Evolutionary conservation across 108 stramenopile genomes (phyloP), one percentile per base, ranked within the genome.

Genomic region (Skeletonema costatum): DNA sequence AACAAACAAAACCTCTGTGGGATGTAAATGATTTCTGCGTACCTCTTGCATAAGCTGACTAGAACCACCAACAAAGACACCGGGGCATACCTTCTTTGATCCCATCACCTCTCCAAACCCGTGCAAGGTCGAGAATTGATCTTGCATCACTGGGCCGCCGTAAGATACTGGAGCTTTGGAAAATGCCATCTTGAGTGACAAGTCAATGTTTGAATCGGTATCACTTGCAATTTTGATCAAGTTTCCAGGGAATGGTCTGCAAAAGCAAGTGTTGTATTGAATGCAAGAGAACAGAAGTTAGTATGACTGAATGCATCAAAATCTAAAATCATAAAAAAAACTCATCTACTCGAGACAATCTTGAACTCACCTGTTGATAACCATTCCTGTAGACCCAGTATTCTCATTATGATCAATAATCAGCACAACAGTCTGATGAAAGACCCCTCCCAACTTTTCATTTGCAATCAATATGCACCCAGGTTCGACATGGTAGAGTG

Each of bases 401-500:
- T 72, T 76, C 46, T 95, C 94, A 68, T 87, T 81, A 69, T 95
- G 94, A 36, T 95, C 92, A 67, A 96, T 90, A 53, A 96, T 88
- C 56, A 96, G 74, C 39, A 96, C 93, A 42, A 96, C 89, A 7
- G 95, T 93, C 76, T 93, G 95, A 78, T 89, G 90, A 75, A 96
- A 96, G 30, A 93, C 92, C 19, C 95, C 95, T 42, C 93, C 91
- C 16, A 96, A 74, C 68, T 92, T 92, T 68, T 96, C 95, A 71
- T 96, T 93, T 14, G 95, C 95, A 19, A 96, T 74, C 66, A 96
- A 71, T 53, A 96, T 87, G 71, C 92, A 90, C 48, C 95, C 95
- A 30, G 87, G 91, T 78, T 93, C 95, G 13, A 96, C 83, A 61
- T 95, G 90, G 36, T 74, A 62, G 42, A 92, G 81, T 32, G 87